A percentile compares a stretch with the other conserved stretches of the same genome.
Conservation (phyloP, 805 yeast genomes). For the Kodamaea leandrae region DNA sequence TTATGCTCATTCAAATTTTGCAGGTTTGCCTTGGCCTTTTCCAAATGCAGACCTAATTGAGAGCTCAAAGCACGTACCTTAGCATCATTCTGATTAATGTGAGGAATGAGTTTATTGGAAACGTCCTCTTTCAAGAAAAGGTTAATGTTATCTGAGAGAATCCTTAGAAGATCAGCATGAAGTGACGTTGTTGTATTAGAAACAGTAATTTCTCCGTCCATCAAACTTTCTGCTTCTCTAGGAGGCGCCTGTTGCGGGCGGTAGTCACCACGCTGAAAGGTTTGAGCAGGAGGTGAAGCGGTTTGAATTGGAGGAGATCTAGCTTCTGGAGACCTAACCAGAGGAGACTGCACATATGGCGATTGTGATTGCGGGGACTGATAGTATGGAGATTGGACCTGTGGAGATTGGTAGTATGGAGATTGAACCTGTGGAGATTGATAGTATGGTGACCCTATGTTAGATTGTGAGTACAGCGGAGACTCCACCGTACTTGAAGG, state of each 20-base stretch:
- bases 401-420: conserved; percentile 20
- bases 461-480: neutral
- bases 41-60: conserved; percentile 35
- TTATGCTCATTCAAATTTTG: conserved; percentile 30
- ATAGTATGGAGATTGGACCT: conserved; percentile 17
- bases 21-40: conserved; percentile 37
- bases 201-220: neutral
- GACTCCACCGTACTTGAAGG: too few species aligned
- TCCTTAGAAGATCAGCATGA: conserved; percentile 6
- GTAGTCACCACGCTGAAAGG: too few species aligned
- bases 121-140: neutral
- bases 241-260: neutral
- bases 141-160: conserved; percentile 9
- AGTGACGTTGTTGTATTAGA: neutral
- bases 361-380: conserved; percentile 12
- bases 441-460: conserved; percentile 1
- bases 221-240: neutral
- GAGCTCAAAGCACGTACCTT: conserved; percentile 28
- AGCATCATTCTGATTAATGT: conserved; percentile 9
- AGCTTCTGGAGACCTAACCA: too few species aligned
- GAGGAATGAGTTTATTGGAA: conserved; percentile 4
- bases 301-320: too few species aligned
- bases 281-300: too few species aligned
- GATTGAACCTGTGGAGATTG: conserved; percentile 22
- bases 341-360: conserved; percentile 7